Conservation (phyloP, 2,329 filamentous ascomycete genomes). For the Aschersonia sp. region DNA sequence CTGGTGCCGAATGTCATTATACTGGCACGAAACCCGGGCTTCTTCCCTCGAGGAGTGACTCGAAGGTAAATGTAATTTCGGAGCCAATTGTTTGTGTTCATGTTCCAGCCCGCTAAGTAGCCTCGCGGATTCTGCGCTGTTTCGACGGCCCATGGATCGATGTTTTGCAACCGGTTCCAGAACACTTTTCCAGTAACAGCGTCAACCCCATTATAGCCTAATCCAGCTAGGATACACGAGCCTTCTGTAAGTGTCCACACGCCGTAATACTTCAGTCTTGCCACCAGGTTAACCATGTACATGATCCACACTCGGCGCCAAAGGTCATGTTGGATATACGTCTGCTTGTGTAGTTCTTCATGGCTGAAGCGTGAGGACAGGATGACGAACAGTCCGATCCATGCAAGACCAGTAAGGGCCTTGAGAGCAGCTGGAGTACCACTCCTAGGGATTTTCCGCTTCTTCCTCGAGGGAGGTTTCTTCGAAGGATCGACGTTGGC, state of each 20-base stretch:
- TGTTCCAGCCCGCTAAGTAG: conserved; percentile 91
- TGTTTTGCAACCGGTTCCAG: conserved; percentile 82
- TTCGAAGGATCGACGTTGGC: conserved; percentile 70
- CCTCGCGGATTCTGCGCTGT: conserved; percentile 84
- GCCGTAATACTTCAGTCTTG: conserved; percentile 88
- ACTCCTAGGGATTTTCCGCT: conserved; percentile 83
- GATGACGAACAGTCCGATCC: conserved; percentile 67
- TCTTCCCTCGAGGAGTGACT: conserved; percentile 88
- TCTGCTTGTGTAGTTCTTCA: conserved; percentile 46
- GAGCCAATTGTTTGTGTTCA: conserved; percentile 96
- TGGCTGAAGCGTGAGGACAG: conserved; percentile 54
- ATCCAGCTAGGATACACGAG: conserved; percentile 80
- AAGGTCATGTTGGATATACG: conserved; percentile 55
- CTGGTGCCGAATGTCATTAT: conserved; percentile 89
- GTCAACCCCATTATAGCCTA: conserved; percentile 91
- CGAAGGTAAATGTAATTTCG: conserved; percentile 91
- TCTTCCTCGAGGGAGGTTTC: conserved; percentile 73
- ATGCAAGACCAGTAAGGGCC: conserved; percentile 54
- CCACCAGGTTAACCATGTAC: conserved; percentile 70
- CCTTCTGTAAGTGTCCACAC: conserved; percentile 92
- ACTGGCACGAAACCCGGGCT: conserved; percentile 89
- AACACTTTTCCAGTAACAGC: conserved; percentile 69
- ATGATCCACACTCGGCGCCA: conserved; percentile 61
- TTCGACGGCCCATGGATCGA: conserved; percentile 75
- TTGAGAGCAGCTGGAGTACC: conserved; percentile 74